Conservation (phyloP, 1,284 basidiomycete species). For the Moniliophthora roreri region DNA sequence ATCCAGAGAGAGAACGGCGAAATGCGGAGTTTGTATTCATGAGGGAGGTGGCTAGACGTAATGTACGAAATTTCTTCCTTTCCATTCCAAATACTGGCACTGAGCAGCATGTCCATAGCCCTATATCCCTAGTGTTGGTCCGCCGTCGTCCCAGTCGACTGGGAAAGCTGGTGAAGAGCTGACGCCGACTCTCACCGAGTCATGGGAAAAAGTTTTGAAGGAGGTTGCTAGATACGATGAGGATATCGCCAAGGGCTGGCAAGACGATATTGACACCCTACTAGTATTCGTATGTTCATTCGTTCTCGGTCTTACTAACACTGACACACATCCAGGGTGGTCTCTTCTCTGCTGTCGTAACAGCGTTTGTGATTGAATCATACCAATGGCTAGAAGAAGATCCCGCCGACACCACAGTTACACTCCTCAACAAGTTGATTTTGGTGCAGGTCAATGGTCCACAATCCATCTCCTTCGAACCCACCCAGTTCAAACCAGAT, state of each 20-base stretch:
- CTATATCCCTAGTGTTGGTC: no score
- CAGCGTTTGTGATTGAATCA: constrained; percentile 7
- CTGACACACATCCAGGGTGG: not conserved
- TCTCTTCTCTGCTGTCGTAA: constrained; percentile 6
- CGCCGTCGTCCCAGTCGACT: no score
- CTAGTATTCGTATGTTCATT: constrained; percentile 2
- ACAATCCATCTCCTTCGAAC: not conserved
- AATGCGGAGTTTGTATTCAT: no score
- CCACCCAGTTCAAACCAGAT: not conserved
- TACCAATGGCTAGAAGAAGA: constrained; percentile 7
- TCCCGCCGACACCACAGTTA: not conserved
- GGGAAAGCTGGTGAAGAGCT: no score
- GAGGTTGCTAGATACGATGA: not conserved
- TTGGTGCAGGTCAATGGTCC: not conserved
- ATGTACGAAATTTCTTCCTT: no score
- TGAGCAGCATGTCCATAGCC: no score
- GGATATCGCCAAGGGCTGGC: not conserved
- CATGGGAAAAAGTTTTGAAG: not conserved
- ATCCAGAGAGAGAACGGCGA: no score
- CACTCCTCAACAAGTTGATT: not conserved
- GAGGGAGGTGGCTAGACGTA: no score
- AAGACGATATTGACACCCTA: constrained; percentile 1
- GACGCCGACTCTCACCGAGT: no score
- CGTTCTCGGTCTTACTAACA: not conserved
- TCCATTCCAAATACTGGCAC: no score